phyloP scores from a whole-genome alignment of 257 asterid species.

The Jaltomata sinuosa region DNA sequence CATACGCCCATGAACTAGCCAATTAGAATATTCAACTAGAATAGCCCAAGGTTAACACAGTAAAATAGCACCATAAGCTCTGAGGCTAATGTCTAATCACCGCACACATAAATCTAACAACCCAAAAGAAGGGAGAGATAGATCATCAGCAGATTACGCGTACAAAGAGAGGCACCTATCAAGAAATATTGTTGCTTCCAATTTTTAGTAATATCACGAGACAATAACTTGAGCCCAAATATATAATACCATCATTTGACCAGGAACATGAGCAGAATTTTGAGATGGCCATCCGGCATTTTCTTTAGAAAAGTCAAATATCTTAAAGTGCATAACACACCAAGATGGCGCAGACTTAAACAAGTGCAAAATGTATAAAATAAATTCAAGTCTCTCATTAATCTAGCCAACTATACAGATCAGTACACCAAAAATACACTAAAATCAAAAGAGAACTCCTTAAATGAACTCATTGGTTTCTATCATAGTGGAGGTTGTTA shows the following conservation, averaged over 20 bases:
- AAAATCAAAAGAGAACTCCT: background rate
- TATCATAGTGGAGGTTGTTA: background rate
- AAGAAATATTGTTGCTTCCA: background rate
- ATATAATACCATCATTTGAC: background rate
- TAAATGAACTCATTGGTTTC: background rate
- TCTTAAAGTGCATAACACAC: background rate
- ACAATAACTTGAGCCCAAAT: background rate
- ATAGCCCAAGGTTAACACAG: background rate
- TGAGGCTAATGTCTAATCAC: background rate
- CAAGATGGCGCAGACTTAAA: background rate
- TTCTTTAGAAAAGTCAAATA: background rate
- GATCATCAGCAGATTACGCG: background rate
- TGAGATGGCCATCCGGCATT: background rate
- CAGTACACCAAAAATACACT: background rate
- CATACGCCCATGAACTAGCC: background rate
- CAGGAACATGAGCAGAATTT: background rate
- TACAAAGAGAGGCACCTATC: background rate
- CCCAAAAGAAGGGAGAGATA: background rate
- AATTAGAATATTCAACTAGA: background rate
- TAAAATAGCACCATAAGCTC: background rate
- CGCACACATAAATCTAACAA: background rate
- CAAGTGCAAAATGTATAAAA: background rate
- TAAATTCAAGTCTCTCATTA: background rate
- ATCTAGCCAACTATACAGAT: background rate
- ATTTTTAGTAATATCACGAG: background rate